Base-by-base conservation (phyloP, 176 grass and related monocot genomes). In the Dendrocalamus sinicus region DNA sequence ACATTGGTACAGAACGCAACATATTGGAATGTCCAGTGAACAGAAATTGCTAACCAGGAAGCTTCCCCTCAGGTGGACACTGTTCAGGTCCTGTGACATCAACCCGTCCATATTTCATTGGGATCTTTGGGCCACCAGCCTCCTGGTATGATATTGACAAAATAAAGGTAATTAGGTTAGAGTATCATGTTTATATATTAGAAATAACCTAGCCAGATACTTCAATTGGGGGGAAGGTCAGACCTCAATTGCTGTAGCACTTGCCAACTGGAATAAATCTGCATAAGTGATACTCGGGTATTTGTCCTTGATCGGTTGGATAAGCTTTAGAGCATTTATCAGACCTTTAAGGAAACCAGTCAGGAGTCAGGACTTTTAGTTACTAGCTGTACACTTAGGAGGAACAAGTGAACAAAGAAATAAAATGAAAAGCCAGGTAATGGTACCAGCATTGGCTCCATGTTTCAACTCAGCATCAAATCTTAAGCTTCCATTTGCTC, bases 171-270 rank as follows among this genome's bases (percentile, higher is more conserved):
- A 48, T 24, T 83, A 72, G 12, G 20, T 66, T 12, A 58, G 54
- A 52, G 59, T 5, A 66, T 75, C 28, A 48, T 19, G 51, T 75
- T 55, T 12, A 77, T 65, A 71, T 22, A 74, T 51, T 81, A 19
- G 61, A 70, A 81, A 32, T 86, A 75, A 65, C 63, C 37, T 82
- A 76, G 30, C 69, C 8, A 77, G 43, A 53, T 53, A 84, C 17
- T 76, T 76, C 24, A 17, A 58, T 3, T 86, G 10, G 41, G 77
- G 77, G 32, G 1, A 67, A 81, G 4, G 19, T 83, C 85, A 80
- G 54, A 96, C 97, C 92, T 96, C 97, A 88, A 99, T 99, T 84
- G 94, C 92, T 77, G 94, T 93, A 79, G 97, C 97, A 89, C 94
- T 99, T 72, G 97, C 97, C 80, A 99, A 80, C 67, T 96, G 97